These are phyloP conservation scores for Chalciporus piperatoides DNA, from an alignment of 1,284 basidiomycete genomes.

Conservation along the genomic window DNA sequence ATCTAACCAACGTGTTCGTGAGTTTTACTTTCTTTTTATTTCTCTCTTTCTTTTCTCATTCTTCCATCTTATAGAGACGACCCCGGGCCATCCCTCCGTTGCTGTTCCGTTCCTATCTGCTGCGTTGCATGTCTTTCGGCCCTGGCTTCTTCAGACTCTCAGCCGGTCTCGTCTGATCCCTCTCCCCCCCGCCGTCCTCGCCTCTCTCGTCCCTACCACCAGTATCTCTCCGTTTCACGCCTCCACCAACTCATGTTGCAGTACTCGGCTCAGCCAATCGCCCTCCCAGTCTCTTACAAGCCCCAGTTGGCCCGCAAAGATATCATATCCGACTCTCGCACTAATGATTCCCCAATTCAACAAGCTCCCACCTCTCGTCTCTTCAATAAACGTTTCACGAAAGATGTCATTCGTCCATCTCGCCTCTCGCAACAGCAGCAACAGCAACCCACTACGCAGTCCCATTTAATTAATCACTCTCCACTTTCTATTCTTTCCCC, in stretches of 20 bases:
- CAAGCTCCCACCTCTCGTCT: slow-evolving; percentile 31
- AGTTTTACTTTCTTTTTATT: slow-evolving; percentile 17
- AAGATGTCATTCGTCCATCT: slow-evolving; percentile 25
- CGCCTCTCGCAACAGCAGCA: slow-evolving; percentile 35
- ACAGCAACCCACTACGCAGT: neutral
- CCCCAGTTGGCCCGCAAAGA: slow-evolving; percentile 32
- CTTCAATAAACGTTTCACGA: slow-evolving; percentile 40
- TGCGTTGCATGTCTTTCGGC: slow-evolving; percentile 48
- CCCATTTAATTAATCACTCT: slow-evolving; percentile 18
- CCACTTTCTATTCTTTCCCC: slow-evolving; percentile 10
- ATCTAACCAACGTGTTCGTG: slow-evolving; percentile 15
- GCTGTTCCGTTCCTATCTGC: slow-evolving; percentile 18
- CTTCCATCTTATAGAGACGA: slow-evolving; percentile 3
- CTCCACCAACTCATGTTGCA: slow-evolving; percentile 59
- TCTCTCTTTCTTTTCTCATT: neutral
- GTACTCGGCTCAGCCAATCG: slow-evolving; percentile 56
- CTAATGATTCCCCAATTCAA: slow-evolving; percentile 42
- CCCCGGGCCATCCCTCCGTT: neutral
- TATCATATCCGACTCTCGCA: slow-evolving; percentile 37
- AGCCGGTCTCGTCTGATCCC: slow-evolving; percentile 56
- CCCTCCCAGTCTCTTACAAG: slow-evolving; percentile 40
- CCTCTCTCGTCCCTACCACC: slow-evolving; percentile 22
- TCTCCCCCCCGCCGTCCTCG: slow-evolving; percentile 24
- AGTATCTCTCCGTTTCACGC: slow-evolving; percentile 22
- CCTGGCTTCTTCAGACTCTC: slow-evolving; percentile 48